These are phyloP conservation scores for Umbelopsis sp. DNA, from an alignment of 192 early-diverging fungal species.

Conservation along the genomic window DNA sequence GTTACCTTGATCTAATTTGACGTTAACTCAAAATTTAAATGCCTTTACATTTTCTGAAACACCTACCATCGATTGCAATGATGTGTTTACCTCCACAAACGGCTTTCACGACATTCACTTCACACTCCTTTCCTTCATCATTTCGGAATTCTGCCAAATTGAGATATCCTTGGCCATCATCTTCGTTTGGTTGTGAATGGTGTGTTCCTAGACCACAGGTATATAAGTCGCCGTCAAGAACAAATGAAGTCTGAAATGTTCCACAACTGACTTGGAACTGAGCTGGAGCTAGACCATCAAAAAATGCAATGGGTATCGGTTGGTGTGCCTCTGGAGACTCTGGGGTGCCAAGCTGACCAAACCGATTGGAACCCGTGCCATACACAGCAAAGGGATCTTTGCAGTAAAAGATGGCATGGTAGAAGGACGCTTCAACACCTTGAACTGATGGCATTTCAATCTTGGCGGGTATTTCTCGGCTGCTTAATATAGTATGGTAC, in stretches of 20 bases:
- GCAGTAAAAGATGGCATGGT: neutral
- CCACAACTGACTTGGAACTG: neutral
- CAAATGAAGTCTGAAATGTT: neutral
- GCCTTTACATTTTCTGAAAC: neutral
- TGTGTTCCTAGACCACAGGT: neutral
- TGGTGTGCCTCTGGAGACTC: neutral
- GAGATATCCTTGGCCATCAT: neutral
- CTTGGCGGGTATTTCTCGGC: neutral
- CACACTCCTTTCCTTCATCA: neutral
- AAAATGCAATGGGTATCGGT: neutral
- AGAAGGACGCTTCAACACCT: neutral
- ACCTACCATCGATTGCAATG: neutral
- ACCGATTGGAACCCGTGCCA: neutral
- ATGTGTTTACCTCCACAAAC: neutral
- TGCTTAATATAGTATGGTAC: neutral
- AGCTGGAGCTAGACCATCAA: neutral
- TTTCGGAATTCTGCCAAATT: neutral
- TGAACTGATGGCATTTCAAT: neutral
- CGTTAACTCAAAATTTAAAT: neutral
- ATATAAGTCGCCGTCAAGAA: neutral
- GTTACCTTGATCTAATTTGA: neutral
- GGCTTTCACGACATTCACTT: neutral
- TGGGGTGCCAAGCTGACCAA: constrained; percentile 2
- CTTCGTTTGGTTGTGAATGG: neutral
- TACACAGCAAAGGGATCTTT: neutral